Evolutionary conservation across 768 basidiomycete species (phyloP).

Genomic region (Rhizopogon rudus): DNA sequence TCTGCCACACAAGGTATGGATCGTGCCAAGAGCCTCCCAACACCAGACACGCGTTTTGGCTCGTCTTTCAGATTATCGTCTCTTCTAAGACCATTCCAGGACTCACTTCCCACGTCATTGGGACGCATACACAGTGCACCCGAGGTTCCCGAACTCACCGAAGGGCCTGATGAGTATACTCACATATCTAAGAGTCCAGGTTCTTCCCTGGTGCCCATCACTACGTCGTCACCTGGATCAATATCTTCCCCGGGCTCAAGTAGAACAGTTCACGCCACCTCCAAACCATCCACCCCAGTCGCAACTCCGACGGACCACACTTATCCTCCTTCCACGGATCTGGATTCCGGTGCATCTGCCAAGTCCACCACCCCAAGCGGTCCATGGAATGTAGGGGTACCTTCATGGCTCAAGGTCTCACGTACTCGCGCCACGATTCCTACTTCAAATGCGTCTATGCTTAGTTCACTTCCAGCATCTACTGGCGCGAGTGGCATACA

Average conservation of each 20-base stretch:
- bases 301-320: constrained; percentile 50
- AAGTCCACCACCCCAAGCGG: constrained; percentile 34
- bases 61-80: constrained; percentile 62
- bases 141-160: constrained; percentile 24
- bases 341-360: constrained; percentile 33
- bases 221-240: constrained; percentile 34
- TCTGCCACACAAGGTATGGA: constrained; percentile 27
- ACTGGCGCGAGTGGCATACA: constrained; percentile 38
- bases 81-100: constrained; percentile 66
- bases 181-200: constrained; percentile 57
- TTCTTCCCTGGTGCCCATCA: constrained; percentile 57
- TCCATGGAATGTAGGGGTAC: constrained; percentile 63
- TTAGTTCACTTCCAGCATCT: constrained; percentile 10
- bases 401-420: constrained; percentile 61
- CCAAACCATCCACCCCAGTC: constrained; percentile 23
- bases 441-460: constrained; percentile 21
- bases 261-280: background rate
- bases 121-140: constrained; percentile 24
- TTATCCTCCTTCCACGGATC: constrained; percentile 70
- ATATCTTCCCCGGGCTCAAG: constrained; percentile 8
- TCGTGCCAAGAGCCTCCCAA: constrained; percentile 35
- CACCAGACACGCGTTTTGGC: constrained; percentile 24
- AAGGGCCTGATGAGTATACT: constrained; percentile 60
- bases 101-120: constrained; percentile 37
- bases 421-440: constrained; percentile 35